phyloP scores from a whole-genome alignment of 2,329 filamentous ascomycete species.

The Penicillium sp. region DNA sequence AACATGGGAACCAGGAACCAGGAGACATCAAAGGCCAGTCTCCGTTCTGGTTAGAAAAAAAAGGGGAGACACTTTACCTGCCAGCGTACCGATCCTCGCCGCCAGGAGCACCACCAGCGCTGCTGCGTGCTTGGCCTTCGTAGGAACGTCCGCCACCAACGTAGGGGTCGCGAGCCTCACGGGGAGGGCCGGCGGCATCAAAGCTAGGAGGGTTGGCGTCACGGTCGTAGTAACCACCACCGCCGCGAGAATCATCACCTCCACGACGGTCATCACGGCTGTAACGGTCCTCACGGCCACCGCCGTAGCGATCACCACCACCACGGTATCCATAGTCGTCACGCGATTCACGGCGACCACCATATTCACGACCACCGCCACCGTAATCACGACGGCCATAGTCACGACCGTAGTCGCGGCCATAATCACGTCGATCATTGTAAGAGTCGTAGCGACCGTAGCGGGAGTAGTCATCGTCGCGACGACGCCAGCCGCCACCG shows the following conservation, averaged over 20 bases:
- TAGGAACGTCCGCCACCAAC: slow-evolving; percentile 34
- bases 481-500: slow-evolving; percentile 49
- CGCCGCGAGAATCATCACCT: slow-evolving; percentile 44
- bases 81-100: slow-evolving; percentile 40
- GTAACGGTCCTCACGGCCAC: slow-evolving; percentile 50
- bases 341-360: slow-evolving; percentile 40
- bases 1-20: slow-evolving; percentile 20
- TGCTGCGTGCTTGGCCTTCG: slow-evolving; percentile 27
- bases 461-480: slow-evolving; percentile 45
- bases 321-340: slow-evolving; percentile 47
- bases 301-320: slow-evolving; percentile 43
- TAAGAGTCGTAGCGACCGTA: slow-evolving; percentile 49
- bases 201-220: slow-evolving; percentile 51
- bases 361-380: slow-evolving; percentile 49
- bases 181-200: slow-evolving; percentile 37
- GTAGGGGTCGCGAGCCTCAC: slow-evolving; percentile 37
- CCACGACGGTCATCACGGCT: slow-evolving; percentile 44
- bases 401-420: slow-evolving; percentile 62
- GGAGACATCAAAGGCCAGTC: slow-evolving; percentile 17
- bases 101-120: background rate
- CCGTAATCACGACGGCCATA: slow-evolving; percentile 57
- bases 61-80: slow-evolving; percentile 35
- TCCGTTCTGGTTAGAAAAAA: slow-evolving; percentile 23
- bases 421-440: slow-evolving; percentile 58
- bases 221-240: slow-evolving; percentile 52